Conservation (phyloP, 805 yeast genomes). For the Trichomonascus vanleenenianus region DNA sequence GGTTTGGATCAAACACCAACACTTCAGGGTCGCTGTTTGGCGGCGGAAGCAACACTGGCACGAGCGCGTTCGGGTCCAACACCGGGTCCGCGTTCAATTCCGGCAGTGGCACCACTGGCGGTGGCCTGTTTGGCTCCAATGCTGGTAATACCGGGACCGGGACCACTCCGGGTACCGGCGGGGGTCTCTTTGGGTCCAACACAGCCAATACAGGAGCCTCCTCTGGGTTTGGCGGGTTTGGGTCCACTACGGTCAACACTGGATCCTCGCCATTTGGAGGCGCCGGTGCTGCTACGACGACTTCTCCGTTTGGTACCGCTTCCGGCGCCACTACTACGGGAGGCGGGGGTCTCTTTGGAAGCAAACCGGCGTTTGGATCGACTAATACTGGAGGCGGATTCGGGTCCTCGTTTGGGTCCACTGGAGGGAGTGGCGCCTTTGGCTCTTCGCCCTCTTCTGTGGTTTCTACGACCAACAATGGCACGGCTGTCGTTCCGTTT, state of each 20-base stretch:
- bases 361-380: conserved; percentile 13
- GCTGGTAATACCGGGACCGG: conserved; percentile 7
- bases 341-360: conserved; percentile 18
- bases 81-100: too few species aligned
- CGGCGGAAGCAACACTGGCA: too few species aligned
- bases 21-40: conserved; percentile 7
- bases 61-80: background rate
- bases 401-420: conserved; percentile 24
- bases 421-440: conserved; percentile 14
- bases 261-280: conserved; percentile 7
- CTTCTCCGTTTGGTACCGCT: conserved; percentile 17
- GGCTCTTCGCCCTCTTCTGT: too few species aligned
- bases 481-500: conserved; percentile 68
- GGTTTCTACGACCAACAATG: conserved; percentile 34
- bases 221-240: conserved; percentile 22
- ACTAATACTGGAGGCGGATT: conserved; percentile 18
- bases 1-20: conserved; percentile 14
- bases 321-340: conserved; percentile 11
- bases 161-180: conserved; percentile 11
- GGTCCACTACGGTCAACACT: conserved; percentile 12
- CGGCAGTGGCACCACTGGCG: conserved; percentile 1
- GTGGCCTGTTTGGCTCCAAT: conserved; percentile 19
- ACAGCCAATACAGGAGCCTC: conserved; percentile 9
- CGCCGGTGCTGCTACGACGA: conserved; percentile 21
- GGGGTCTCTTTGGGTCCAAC: conserved; percentile 17